These are phyloP conservation scores for Chaetomium sp. DNA, from an alignment of 2,329 filamentous ascomycete species.

Conservation along the genomic window DNA sequence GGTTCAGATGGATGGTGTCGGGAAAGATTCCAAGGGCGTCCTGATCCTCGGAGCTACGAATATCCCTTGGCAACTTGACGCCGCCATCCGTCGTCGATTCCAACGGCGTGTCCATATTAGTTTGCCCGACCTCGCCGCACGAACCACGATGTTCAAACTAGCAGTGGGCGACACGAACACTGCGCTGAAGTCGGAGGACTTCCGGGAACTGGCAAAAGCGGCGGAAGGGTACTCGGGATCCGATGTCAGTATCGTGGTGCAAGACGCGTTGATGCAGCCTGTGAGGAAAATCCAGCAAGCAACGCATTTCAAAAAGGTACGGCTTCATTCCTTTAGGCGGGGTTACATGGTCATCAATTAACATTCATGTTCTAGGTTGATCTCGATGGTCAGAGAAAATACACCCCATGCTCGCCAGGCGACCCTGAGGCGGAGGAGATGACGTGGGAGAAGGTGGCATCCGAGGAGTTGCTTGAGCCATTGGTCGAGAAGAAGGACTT, in stretches of 20 bases:
- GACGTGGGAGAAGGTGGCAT: conserved; percentile 83
- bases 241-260: conserved; percentile 92
- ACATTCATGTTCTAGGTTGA: conserved; percentile 48
- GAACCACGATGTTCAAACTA: conserved; percentile 92
- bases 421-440: conserved; percentile 83
- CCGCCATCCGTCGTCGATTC: conserved; percentile 91
- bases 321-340: conserved; percentile 17
- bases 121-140: conserved; percentile 76
- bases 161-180: conserved; percentile 91
- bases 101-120: conserved; percentile 94
- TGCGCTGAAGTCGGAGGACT: conserved; percentile 71
- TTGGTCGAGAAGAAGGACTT: conserved; percentile 87
- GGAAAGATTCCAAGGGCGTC: conserved; percentile 88
- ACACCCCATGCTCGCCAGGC: conserved; percentile 91
- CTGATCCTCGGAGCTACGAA: conserved; percentile 95
- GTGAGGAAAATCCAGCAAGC: conserved; percentile 95
- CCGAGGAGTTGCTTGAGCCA: conserved; percentile 79
- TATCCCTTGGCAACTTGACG: conserved; percentile 97
- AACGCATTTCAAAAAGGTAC: conserved; percentile 92
- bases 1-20: conserved; percentile 98
- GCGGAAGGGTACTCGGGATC: conserved; percentile 94
- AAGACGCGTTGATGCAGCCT: conserved; percentile 95
- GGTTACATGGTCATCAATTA: conserved; percentile 6
- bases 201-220: conserved; percentile 67
- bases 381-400: conserved; percentile 58